Evolutionary conservation across 192 early-diverging fungal genomes (phyloP).

Genomic region (Backusella liffmaniae): DNA sequence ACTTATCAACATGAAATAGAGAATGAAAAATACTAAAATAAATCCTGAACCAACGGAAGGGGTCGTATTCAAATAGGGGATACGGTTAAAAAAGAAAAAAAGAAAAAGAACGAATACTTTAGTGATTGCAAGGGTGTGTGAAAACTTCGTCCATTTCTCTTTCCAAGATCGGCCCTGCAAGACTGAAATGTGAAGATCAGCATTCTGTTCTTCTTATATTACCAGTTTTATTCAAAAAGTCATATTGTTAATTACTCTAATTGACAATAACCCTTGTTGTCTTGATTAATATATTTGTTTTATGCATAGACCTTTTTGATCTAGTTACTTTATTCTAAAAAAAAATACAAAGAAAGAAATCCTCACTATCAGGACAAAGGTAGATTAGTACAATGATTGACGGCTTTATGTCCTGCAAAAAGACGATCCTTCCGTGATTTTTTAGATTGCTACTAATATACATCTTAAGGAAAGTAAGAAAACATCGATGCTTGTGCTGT

Average conservation of each 20-base stretch:
- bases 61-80: not conserved
- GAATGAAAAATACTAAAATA: not conserved
- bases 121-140: conserved; percentile 5
- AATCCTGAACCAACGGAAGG: not conserved
- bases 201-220: conserved; percentile 6
- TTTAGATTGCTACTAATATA: not conserved
- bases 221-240: not conserved
- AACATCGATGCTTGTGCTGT: not conserved
- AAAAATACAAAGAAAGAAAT: not conserved
- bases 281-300: conserved; percentile 8
- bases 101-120: not conserved
- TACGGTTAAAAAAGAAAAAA: not conserved
- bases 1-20: not conserved
- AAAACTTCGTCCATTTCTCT: not conserved
- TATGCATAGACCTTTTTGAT: conserved; percentile 1
- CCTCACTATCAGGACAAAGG: not conserved
- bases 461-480: not conserved
- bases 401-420: conserved; percentile 2
- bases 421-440: not conserved
- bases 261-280: conserved; percentile 16
- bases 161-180: not conserved
- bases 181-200: conserved; percentile 9
- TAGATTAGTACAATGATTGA: not conserved
- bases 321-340: not conserved
- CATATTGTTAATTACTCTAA: conserved; percentile 19